Conservation (phyloP, 805 yeast genomes). For the Kodamaea kakaduensis region DNA sequence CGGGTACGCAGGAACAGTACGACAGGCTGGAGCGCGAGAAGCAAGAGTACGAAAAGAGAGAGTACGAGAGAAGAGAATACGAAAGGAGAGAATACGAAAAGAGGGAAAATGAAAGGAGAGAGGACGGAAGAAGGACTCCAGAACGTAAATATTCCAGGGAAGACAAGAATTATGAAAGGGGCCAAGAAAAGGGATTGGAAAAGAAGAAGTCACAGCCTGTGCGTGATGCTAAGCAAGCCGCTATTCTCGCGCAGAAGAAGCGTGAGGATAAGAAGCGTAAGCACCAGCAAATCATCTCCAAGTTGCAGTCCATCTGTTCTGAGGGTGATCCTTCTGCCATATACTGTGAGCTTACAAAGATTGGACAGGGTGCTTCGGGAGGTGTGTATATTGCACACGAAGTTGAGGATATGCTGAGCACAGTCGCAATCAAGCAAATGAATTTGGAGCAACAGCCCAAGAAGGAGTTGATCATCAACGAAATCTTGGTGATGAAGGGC, state of each 20-base stretch:
- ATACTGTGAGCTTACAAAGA: slow-evolving; percentile 68
- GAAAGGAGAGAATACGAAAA: no score
- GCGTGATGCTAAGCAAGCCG: slow-evolving; percentile 51
- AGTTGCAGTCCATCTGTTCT: slow-evolving; percentile 71
- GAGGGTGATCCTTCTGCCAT: slow-evolving; percentile 76
- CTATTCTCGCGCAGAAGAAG: slow-evolving; percentile 56
- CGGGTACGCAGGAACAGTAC: slow-evolving; percentile 11
- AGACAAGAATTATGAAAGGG: no score
- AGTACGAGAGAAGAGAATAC: no score
- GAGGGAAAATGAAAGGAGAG: no score
- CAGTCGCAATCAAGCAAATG: slow-evolving; percentile 97
- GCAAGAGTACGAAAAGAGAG: slow-evolving; percentile 10
- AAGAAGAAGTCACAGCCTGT: slow-evolving; percentile 34
- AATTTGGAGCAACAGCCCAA: slow-evolving; percentile 91
- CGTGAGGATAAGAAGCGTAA: slow-evolving; percentile 74
- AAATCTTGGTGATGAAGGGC: slow-evolving; percentile 93
- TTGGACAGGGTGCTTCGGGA: slow-evolving; percentile 99
- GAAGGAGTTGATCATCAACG: slow-evolving; percentile 91
- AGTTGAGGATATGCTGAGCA: slow-evolving; percentile 40
- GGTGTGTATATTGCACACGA: slow-evolving; percentile 90
- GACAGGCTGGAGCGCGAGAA: slow-evolving; percentile 13
- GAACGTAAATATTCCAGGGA: no score
- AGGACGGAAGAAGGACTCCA: slow-evolving; percentile 7
- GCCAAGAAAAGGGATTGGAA: slow-evolving; percentile 12
- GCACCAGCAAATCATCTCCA: slow-evolving; percentile 68